Conservation (phyloP, 768 basidiomycete genomes). For the Rhodotorula sphaerocarpa region DNA sequence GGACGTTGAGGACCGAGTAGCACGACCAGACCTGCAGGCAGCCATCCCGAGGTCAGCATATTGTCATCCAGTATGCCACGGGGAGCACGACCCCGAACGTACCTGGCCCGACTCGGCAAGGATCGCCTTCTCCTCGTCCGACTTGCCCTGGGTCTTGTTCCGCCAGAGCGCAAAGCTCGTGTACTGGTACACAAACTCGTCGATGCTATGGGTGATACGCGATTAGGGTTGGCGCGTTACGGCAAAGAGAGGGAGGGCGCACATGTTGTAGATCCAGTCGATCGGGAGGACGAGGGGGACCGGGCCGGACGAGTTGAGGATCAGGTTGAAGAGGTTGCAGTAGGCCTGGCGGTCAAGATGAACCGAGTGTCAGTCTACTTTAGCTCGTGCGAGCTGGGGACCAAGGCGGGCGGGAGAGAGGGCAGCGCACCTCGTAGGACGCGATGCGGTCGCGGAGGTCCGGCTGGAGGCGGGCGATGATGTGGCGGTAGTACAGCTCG, state of each 20-base stretch:
- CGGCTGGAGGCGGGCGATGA: conserved; percentile 83
- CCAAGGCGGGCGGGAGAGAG: background rate
- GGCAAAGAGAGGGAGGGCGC: background rate
- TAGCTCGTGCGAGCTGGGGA: no score
- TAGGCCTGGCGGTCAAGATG: conserved; percentile 56
- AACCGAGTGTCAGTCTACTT: no score
- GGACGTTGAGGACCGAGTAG: conserved; percentile 93
- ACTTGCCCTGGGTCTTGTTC: conserved; percentile 61
- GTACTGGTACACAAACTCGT: conserved; percentile 97
- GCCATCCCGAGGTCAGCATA: background rate
- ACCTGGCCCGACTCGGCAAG: conserved; percentile 67
- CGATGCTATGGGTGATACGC: conserved; percentile 48
- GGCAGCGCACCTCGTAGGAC: conserved; percentile 55
- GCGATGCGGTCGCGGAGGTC: conserved; percentile 90
- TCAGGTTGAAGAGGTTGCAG: conserved; percentile 95
- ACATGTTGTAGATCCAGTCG: conserved; percentile 95
- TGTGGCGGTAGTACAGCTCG: conserved; percentile 74
- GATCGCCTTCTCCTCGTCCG: conserved; percentile 77
- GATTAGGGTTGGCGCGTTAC: background rate
- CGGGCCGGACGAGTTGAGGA: conserved; percentile 90
- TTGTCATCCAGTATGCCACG: background rate
- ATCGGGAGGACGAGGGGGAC: conserved; percentile 88
- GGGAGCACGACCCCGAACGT: conserved; percentile 21
- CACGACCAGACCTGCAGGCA: conserved; percentile 77
- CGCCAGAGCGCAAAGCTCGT: conserved; percentile 91